A percentile compares a stretch with the other conserved stretches of the same genome.
Evolutionary conservation across 495 filamentous ascomycete species (phyloP).

Genomic region (Chaetomium fimeti): DNA sequence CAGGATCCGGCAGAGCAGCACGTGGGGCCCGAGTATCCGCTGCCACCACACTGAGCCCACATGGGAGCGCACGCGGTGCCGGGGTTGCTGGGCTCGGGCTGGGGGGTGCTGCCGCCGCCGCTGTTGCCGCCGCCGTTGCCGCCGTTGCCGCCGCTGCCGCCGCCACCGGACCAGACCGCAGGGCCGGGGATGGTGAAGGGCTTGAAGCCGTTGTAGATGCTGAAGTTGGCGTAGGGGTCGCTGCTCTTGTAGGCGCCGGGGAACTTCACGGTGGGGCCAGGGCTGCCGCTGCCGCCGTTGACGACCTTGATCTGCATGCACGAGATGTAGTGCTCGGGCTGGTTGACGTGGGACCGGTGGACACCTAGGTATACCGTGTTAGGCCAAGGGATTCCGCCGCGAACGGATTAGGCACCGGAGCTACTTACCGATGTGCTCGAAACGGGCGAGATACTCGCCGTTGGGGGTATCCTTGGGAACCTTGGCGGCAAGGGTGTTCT

Average conservation of each 20-base stretch:
- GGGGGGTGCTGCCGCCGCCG: neutral
- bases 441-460: slow-evolving; percentile 4
- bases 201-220: slow-evolving; percentile 1
- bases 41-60: slow-evolving; percentile 1
- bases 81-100: neutral
- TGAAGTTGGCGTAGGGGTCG: neutral
- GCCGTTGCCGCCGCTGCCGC: neutral
- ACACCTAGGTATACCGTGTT: neutral
- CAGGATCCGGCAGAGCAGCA: slow-evolving; percentile 2
- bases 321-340: neutral
- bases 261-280: neutral
- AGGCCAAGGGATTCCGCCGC: neutral
- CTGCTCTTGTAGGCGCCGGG: slow-evolving; percentile 1
- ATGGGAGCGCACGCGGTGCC: neutral
- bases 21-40: neutral
- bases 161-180: neutral
- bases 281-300: neutral
- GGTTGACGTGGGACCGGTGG: neutral
- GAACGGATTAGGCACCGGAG: neutral
- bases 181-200: neutral
- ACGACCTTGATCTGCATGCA: neutral
- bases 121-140: neutral
- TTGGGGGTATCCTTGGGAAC: slow-evolving; percentile 3
- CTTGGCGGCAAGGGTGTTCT: neutral
- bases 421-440: slow-evolving; percentile 1